Percentiles rank a stretch among this genome's conserved stretches.
Evolutionary conservation across 1,284 basidiomycete genomes (phyloP).

Genomic region (Anthracocystis panici-leucophaei): DNA sequence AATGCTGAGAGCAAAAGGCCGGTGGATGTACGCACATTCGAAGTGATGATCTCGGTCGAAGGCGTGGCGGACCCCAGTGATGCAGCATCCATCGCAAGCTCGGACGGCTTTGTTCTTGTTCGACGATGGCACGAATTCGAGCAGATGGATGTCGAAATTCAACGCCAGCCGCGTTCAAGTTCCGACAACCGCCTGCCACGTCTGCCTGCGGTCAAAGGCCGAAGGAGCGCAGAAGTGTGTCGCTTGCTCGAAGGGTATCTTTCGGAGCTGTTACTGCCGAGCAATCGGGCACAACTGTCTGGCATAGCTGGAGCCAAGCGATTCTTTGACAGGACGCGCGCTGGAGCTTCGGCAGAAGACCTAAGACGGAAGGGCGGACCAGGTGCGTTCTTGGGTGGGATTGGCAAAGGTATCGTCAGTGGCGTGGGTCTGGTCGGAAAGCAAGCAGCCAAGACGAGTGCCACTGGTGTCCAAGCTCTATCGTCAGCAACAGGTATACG

Average conservation of each 20-base stretch:
- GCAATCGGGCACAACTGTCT: constrained; percentile 22
- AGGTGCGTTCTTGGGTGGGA: constrained; percentile 45
- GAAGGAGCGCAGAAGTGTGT: constrained; percentile 49
- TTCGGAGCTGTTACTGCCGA: constrained; percentile 41
- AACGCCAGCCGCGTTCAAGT: constrained; percentile 47
- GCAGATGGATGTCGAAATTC: constrained; percentile 57
- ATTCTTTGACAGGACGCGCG: constrained; percentile 63
- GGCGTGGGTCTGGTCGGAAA: constrained; percentile 61
- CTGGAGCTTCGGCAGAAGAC: constrained; percentile 52
- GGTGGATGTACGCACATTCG: constrained; percentile 55
- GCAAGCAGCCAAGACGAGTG: constrained; percentile 49
- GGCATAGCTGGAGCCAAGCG: constrained; percentile 40
- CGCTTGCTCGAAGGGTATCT: constrained; percentile 58
- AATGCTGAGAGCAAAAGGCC: constrained; percentile 50
- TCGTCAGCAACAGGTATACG: constrained; percentile 8
- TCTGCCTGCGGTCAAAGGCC: constrained; percentile 48
- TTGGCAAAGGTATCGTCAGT: constrained; percentile 58
- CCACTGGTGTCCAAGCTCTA: constrained; percentile 30
- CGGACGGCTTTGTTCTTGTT: constrained; percentile 63
- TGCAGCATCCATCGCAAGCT: constrained; percentile 12
- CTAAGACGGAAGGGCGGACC: constrained; percentile 26
- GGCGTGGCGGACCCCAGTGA: constrained; percentile 24
- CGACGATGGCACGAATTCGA: constrained; percentile 65
- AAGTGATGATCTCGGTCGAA: constrained; percentile 66
- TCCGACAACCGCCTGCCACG: constrained; percentile 42